Base-by-base conservation (phyloP, 2,329 filamentous ascomycete species). In the Sphaceloma murrayae region DNA sequence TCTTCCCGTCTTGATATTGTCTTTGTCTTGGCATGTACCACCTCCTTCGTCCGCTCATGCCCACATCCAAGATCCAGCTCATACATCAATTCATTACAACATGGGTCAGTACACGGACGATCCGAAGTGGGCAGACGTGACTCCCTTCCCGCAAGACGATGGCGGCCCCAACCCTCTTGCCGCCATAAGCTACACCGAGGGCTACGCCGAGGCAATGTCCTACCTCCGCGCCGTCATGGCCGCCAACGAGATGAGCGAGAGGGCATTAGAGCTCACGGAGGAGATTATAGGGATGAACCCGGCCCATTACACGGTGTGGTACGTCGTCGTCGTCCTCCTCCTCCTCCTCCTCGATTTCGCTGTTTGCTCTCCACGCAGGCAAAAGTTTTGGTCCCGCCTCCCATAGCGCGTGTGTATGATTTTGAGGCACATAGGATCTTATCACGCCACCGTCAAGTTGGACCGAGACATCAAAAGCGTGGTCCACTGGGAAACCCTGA, bases 281-380 rank as follows among this genome's bases (percentile, higher is more conserved):
- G 79, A 89, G 63, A 80, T 98, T 58, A 96, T 98, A 59, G 70
- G 72, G 48, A 79, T 95, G 74, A 98, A 98, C 63, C 85, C 91
- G 11, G 88, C 91, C 1, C 91, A 98, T 68, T 98, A 98, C 67
- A 98, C 91, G 11, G 89, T 96, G 49, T 98, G 91, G 91, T 76
- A 58, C 50, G 66, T 57, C 26, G 17, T 26, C 5, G n/a, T 10
- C 33, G 13, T 14, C 10, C 7, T 43, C 22, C n/a, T n/a, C n/a
- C n/a, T n/a, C n/a, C n/a, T n/a, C n/a, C n/a, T n/a, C n/a, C n/a
- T n/a, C n/a, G n/a, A n/a, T n/a, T n/a, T n/a, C n/a, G n/a, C n/a
- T n/a, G n/a, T n/a, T n/a, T n/a, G n/a, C n/a, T n/a, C n/a, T n/a
- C n/a, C n/a, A n/a, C n/a, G n/a, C n/a, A n/a, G n/a, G n/a, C n/a